Evolutionary conservation across 2,329 filamentous ascomycete genomes (phyloP).

Genomic region (Fusarium armeniacum): DNA sequence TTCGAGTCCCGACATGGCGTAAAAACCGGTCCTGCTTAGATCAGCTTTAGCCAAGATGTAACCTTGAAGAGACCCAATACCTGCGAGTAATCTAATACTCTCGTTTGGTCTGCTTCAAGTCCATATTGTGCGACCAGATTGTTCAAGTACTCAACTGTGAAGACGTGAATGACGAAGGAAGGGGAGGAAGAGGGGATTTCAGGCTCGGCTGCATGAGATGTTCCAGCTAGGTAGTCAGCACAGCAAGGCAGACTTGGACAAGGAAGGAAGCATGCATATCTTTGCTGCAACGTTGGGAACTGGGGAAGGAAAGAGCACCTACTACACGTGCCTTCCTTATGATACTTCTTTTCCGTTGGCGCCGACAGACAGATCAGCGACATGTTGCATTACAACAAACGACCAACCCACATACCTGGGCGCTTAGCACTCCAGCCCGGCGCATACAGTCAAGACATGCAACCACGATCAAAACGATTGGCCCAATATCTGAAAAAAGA

Average conservation of each 20-base stretch:
- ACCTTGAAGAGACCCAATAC: background rate
- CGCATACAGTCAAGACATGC: background rate
- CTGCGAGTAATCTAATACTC: too few relatives aligned
- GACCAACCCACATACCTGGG: background rate
- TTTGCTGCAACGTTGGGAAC: background rate
- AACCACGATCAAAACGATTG: background rate
- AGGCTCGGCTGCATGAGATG: background rate
- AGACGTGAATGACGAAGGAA: background rate
- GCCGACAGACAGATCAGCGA: background rate
- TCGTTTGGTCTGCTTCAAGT: background rate
- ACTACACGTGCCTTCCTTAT: too few relatives aligned
- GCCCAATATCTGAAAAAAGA: background rate
- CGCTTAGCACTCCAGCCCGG: background rate
- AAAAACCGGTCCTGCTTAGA: background rate
- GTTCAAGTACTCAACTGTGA: background rate
- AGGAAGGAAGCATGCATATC: background rate
- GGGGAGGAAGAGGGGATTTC: background rate
- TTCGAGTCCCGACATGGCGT: constrained; percentile 12
- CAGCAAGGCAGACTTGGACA: background rate
- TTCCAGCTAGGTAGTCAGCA: background rate
- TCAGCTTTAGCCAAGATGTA: background rate
- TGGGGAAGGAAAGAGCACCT: too few relatives aligned
- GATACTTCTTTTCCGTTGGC: too few relatives aligned
- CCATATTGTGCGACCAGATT: background rate
- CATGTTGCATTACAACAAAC: background rate